phyloP scores from a whole-genome alignment of 2,329 filamentous ascomycete species.

The Drechslerella coelobrocha region DNA sequence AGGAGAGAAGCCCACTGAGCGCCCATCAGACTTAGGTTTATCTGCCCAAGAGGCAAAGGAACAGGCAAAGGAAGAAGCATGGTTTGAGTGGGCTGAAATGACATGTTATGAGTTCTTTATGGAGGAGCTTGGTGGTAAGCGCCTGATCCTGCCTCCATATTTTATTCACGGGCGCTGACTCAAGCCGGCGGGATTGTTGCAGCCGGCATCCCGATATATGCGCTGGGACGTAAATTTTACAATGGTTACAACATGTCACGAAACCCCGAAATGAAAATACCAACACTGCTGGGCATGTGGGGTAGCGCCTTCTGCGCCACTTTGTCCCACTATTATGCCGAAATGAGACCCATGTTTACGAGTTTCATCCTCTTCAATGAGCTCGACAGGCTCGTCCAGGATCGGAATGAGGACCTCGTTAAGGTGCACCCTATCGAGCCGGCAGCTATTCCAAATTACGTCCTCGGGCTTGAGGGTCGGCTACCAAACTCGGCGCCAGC shows the following conservation, averaged over 20 bases:
- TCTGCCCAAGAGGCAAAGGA: slow-evolving; percentile 63
- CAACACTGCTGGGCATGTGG: slow-evolving; percentile 90
- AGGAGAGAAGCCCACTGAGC: slow-evolving; percentile 56
- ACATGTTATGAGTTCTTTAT: slow-evolving; percentile 95
- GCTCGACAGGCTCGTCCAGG: slow-evolving; percentile 82
- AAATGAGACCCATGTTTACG: slow-evolving; percentile 81
- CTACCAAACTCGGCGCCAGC: slow-evolving; percentile 79
- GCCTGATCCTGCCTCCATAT: neutral
- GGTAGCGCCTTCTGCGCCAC: slow-evolving; percentile 96
- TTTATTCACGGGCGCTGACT: neutral
- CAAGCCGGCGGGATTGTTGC: no score
- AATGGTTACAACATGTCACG: slow-evolving; percentile 72
- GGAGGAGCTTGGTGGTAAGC: slow-evolving; percentile 67
- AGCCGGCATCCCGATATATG: slow-evolving; percentile 94
- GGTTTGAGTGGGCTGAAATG: slow-evolving; percentile 98
- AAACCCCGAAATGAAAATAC: slow-evolving; percentile 82
- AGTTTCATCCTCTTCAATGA: slow-evolving; percentile 76
- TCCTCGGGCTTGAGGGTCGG: slow-evolving; percentile 76
- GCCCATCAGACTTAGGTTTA: slow-evolving; percentile 52
- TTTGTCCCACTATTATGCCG: slow-evolving; percentile 92
- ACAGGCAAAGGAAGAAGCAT: slow-evolving; percentile 63
- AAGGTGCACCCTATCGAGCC: slow-evolving; percentile 96
- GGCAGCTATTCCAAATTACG: slow-evolving; percentile 87
- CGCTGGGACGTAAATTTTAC: slow-evolving; percentile 81
- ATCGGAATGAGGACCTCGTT: slow-evolving; percentile 80